Base-by-base conservation (phyloP, 2,329 filamentous ascomycete species). In the Lojkania enalia region DNA sequence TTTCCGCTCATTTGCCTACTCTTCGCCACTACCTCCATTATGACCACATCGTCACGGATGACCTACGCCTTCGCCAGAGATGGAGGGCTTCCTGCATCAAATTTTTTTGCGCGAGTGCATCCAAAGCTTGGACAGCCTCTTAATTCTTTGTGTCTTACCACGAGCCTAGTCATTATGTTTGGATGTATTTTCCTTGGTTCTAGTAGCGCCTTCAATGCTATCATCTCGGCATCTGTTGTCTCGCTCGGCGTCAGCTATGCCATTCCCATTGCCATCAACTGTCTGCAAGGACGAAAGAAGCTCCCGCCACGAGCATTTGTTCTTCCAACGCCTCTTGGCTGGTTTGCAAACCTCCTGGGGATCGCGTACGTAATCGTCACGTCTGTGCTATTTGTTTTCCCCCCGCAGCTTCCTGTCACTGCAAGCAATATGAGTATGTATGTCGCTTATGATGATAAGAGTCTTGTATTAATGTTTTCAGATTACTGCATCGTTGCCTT, bases 351-450 rank as follows among this genome's bases (percentile, higher is more conserved):
- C 49, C 18, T 71, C 6, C 47, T 80, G 20, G 85, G 86, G 4
- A 75, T 90, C 35, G 72, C 73, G 0, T 90, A 86, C 69, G 80
- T 85, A 1, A 70, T 82, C 11, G 64, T 90, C n/a, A 90, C 86
- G 0, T 89, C 85, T 0, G 81, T 89, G 1, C 75, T 90, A 0
- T 90, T 90, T 69, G 76, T 89, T 15, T 88, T 90, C 68, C 87
- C 87, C 2, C 86, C 87, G 0, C 77, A 77, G 5, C 60, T 84
- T 3, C 85, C 84, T 0, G 83, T 85, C 2, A 82, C 81, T 0
- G 75, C 77, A 0, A 80, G 71, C 54, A 88, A 81, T 70, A 90
- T 90, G 86, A 90, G 79, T 78, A 71, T 58, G 74, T 70, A 23
- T n/a, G 12, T 32, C 20, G 12, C 16, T 11, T 9, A 9, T 11